phyloP scores from a whole-genome alignment of 192 early-diverging fungal species.

The Paraglomus brasilianum region DNA sequence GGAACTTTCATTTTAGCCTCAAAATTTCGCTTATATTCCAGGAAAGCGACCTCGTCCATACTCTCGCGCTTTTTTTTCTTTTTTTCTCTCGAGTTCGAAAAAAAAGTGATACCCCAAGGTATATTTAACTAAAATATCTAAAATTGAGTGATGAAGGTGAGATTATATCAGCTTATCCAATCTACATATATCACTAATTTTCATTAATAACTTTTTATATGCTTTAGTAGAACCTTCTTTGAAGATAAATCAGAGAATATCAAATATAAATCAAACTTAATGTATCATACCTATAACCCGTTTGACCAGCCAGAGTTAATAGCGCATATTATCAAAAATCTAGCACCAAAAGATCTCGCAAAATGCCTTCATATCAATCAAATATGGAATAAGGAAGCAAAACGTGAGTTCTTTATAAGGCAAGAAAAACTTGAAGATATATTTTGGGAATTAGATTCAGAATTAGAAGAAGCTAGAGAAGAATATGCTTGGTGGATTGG shows the following conservation, averaged over 20 bases:
- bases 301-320: slow-evolving; percentile 24
- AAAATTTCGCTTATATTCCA: background rate
- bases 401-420: slow-evolving; percentile 29
- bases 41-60: slow-evolving; percentile 1
- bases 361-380: slow-evolving; percentile 29
- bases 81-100: background rate
- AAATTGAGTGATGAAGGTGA: no score
- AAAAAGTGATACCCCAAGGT: no score
- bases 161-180: no score
- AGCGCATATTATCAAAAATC: slow-evolving; percentile 30
- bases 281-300: slow-evolving; percentile 25
- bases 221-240: no score
- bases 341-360: slow-evolving; percentile 26
- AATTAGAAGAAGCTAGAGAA: no score
- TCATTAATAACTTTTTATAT: no score
- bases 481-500: no score
- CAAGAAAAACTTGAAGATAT: slow-evolving; percentile 23
- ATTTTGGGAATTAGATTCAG: no score
- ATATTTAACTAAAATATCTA: no score
- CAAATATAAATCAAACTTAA: no score
- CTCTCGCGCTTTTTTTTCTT: slow-evolving; percentile 13
- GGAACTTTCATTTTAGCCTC: background rate
- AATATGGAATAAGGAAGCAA: slow-evolving; percentile 26
- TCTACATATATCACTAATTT: no score
- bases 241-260: no score